A percentile compares a stretch with the other conserved stretches of the same genome.
These are phyloP conservation scores for Hypoxylon fragiforme DNA, from an alignment of 495 filamentous ascomycete species.

Conservation along the genomic window DNA sequence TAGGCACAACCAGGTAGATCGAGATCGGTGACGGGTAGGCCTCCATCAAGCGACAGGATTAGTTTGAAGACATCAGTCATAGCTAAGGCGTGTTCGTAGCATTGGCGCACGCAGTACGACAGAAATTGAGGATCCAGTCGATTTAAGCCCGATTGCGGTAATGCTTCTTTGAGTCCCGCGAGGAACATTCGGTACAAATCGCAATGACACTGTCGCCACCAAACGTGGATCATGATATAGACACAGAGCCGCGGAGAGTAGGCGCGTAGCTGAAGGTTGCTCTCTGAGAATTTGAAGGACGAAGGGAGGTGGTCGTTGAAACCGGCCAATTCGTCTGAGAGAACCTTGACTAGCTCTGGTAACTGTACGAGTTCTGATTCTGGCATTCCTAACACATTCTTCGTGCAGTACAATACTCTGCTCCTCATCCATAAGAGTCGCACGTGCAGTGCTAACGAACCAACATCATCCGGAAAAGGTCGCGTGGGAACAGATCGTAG, in stretches of 20 bases:
- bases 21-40: constrained; percentile 48
- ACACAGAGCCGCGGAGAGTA: constrained; percentile 52
- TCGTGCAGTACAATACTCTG: constrained; percentile 47
- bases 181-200: constrained; percentile 53
- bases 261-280: constrained; percentile 51
- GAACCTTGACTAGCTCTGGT: constrained; percentile 43
- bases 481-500: constrained; percentile 41
- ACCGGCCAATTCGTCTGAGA: constrained; percentile 46
- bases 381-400: constrained; percentile 37
- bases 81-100: constrained; percentile 52
- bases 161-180: constrained; percentile 47
- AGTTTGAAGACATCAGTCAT: constrained; percentile 54
- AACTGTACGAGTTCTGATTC: constrained; percentile 44
- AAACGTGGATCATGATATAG: constrained; percentile 55
- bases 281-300: constrained; percentile 53
- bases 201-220: constrained; percentile 55
- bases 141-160: constrained; percentile 41
- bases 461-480: constrained; percentile 50
- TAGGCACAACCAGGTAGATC: constrained; percentile 53
- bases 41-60: constrained; percentile 44
- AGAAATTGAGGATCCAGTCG: constrained; percentile 47
- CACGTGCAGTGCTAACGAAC: constrained; percentile 52
- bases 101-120: constrained; percentile 41
- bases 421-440: constrained; percentile 52
- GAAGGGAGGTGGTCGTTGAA: constrained; percentile 51